phyloP scores from a whole-genome alignment of 179 eudicot species.

The Silene noctiflora region DNA sequence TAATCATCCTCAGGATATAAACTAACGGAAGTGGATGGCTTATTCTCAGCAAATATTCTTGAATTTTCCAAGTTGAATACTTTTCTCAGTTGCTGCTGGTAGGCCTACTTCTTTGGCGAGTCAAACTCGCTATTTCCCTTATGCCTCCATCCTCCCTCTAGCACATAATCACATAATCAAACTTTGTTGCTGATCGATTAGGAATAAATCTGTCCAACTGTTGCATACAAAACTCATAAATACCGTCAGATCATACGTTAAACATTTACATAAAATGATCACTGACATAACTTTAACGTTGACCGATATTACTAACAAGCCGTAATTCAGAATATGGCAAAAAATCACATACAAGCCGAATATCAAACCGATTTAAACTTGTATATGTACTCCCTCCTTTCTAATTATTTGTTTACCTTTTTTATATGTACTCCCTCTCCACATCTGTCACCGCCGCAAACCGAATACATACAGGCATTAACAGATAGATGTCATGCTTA shows the following conservation, averaged over 20 bases:
- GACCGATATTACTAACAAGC: neutral
- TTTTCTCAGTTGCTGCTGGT: conserved; percentile 62
- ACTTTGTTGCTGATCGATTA: conserved; percentile 9
- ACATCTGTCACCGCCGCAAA: too few species aligned
- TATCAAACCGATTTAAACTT: neutral
- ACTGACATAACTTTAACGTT: too few species aligned
- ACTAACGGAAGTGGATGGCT: conserved; percentile 57
- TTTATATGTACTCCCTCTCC: too few species aligned
- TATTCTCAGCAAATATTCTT: conserved; percentile 78
- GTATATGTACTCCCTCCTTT: too few species aligned
- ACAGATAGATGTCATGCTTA: too few species aligned
- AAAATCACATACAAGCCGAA: neutral
- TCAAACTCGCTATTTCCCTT: neutral
- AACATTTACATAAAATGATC: too few species aligned
- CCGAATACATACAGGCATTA: too few species aligned
- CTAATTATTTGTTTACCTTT: too few species aligned
- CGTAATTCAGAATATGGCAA: neutral
- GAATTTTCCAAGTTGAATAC: conserved; percentile 77
- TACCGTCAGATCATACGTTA: neutral
- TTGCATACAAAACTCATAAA: neutral
- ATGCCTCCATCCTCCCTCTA: neutral
- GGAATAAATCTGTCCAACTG: conserved; percentile 14
- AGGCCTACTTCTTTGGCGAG: conserved; percentile 72
- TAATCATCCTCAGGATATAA: conserved; percentile 33
- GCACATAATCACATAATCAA: conserved; percentile 1